phyloP scores from a whole-genome alignment of 179 eudicot species.

The Kewa caespitosa region DNA sequence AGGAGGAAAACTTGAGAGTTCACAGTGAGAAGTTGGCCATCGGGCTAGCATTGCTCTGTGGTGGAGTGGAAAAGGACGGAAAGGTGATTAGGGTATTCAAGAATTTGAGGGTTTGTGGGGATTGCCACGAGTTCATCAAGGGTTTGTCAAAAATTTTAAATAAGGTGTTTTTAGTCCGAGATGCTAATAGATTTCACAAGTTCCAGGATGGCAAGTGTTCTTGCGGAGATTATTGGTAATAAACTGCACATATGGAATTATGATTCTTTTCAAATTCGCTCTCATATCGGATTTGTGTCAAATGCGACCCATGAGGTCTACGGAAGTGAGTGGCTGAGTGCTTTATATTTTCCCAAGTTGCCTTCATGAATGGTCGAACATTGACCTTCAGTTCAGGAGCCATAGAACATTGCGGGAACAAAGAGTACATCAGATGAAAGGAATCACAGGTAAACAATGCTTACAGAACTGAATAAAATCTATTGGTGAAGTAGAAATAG shows the following conservation, averaged over 20 bases:
- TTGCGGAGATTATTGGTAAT: conserved; percentile 78
- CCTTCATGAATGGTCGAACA: not conserved
- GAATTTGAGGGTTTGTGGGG: conserved; percentile 79
- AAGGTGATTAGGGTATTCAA: conserved; percentile 59
- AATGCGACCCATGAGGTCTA: not conserved
- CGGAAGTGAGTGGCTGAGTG: not conserved
- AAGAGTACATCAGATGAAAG: not conserved
- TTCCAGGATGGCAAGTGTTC: conserved; percentile 71
- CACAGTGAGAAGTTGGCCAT: conserved; percentile 86
- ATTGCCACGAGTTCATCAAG: conserved; percentile 80
- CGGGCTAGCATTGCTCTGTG: conserved; percentile 58
- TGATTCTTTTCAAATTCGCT: not conserved
- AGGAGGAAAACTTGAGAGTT: conserved; percentile 62
- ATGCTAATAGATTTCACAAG: conserved; percentile 80
- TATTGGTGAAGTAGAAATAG: too few species aligned
- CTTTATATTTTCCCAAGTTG: not conserved
- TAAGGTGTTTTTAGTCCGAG: conserved; percentile 69
- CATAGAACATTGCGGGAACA: too few species aligned
- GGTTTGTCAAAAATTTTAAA: conserved; percentile 64
- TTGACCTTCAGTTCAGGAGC: not conserved
- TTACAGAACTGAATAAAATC: too few species aligned
- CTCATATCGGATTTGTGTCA: not conserved
- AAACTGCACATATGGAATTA: not conserved
- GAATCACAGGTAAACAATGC: not conserved
- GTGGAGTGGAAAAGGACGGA: conserved; percentile 36